Percentiles rank a stretch among this genome's conserved stretches.
phyloP scores from a whole-genome alignment of 78 protist species.

The Parvularia atlantis region DNA sequence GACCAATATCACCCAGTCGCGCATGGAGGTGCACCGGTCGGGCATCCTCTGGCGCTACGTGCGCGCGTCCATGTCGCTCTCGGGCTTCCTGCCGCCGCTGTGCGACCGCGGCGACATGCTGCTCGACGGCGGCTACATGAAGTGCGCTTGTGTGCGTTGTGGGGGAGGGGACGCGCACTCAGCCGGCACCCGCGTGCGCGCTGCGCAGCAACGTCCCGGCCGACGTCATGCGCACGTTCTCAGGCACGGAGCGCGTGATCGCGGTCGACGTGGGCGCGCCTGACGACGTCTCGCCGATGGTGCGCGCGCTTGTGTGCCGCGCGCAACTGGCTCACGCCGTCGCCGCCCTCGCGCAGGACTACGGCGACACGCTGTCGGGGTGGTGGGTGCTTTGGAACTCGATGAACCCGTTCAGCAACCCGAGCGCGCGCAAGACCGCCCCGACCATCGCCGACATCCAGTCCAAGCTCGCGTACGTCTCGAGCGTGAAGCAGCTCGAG shows the following conservation, averaged over 20 bases:
- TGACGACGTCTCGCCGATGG: conserved; percentile 1
- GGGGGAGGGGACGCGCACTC: no score
- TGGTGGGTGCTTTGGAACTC: conserved; percentile 18
- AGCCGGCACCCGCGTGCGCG: no score
- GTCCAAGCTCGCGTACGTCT: conserved; percentile 9
- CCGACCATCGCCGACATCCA: conserved; percentile 13
- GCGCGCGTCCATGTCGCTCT: conserved; percentile 26
- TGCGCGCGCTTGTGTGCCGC: no score
- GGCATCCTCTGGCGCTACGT: conserved; percentile 10
- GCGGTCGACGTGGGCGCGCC: conserved; percentile 12
- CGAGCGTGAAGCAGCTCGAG: conserved; percentile 9
- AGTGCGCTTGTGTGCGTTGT: no score
- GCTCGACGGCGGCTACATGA: conserved; percentile 23
- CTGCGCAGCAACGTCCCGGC: conserved; percentile 3
- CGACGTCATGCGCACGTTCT: conserved; percentile 6
- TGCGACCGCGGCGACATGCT: conserved; percentile 25
- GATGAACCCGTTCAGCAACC: conserved; percentile 11
- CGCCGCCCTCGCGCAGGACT: no score
- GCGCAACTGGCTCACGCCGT: no score
- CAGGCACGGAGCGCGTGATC: not conserved
- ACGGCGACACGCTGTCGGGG: conserved; percentile 24
- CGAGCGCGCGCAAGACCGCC: not conserved
- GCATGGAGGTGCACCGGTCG: not conserved
- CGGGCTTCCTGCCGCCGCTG: conserved; percentile 26
- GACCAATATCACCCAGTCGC: conserved; percentile 7